Evolutionary conservation across 169 alveolate species (phyloP).

Genomic region (Amoebophrya sp.): DNA sequence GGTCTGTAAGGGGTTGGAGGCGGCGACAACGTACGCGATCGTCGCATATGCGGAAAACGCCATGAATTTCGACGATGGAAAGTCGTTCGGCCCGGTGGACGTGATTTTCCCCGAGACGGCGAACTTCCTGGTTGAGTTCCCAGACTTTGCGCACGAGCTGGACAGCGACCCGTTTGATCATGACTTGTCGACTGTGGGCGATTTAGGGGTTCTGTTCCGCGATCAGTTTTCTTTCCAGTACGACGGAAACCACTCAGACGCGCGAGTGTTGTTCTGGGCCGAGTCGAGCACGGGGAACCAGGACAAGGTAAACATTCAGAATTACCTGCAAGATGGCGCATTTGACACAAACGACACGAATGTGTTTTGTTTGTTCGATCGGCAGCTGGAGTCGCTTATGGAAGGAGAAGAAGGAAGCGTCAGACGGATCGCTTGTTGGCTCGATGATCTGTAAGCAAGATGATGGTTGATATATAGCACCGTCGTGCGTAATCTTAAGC

Average conservation of each 20-base stretch:
- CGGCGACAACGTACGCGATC: neutral
- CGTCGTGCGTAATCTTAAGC: no score
- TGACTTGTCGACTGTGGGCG: neutral
- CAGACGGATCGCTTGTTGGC: no score
- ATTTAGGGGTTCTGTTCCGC: neutral
- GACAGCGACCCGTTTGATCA: neutral
- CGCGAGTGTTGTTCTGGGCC: neutral
- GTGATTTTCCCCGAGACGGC: neutral
- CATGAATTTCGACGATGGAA: neutral
- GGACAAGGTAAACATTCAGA: neutral
- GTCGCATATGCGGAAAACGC: neutral
- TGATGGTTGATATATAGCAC: no score
- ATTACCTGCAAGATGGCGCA: neutral
- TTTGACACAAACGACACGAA: neutral
- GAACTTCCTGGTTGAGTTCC: neutral
- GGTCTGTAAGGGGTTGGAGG: neutral
- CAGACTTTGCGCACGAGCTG: neutral
- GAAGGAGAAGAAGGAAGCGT: no score
- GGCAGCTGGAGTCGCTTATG: neutral
- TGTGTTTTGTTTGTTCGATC: neutral
- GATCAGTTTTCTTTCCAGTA: neutral
- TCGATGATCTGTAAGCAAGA: no score
- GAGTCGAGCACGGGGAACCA: neutral
- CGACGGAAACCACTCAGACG: conserved; percentile 25
- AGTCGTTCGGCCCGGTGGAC: neutral